Conservation (phyloP, 2,329 filamentous ascomycete genomes). For the Xylaria sp. region DNA sequence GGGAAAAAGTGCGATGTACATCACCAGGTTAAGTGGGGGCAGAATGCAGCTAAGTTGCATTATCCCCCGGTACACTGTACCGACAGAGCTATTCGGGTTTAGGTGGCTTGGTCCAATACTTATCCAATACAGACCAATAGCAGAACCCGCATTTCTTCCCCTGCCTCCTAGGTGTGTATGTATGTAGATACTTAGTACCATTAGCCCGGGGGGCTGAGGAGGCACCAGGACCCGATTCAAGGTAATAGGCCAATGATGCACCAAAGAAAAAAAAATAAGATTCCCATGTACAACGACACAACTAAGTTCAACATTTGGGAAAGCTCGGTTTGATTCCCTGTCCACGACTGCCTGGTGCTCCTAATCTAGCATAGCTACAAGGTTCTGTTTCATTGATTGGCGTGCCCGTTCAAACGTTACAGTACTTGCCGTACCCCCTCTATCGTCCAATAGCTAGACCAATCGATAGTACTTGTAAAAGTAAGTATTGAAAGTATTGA, state of each 20-base stretch:
- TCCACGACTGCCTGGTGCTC: constrained; percentile 9
- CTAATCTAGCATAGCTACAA: constrained; percentile 1
- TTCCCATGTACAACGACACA: constrained; percentile 22
- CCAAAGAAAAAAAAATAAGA: constrained; percentile 27
- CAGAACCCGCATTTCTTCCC: not conserved
- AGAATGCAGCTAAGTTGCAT: constrained; percentile 19
- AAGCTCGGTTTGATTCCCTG: constrained; percentile 40
- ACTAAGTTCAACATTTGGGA: constrained; percentile 52
- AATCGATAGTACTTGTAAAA: not conserved
- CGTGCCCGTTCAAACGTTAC: constrained; percentile 4
- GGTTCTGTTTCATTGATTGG: constrained; percentile 12
- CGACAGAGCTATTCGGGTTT: constrained; percentile 14
- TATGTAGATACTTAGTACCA: not conserved
- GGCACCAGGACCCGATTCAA: constrained; percentile 6
- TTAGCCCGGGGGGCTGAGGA: constrained; percentile 21
- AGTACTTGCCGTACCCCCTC: not conserved
- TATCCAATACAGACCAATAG: not conserved
- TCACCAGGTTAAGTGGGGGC: constrained; percentile 13
- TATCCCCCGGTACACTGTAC: constrained; percentile 12
- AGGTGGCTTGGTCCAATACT: constrained; percentile 2
- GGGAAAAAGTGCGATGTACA: constrained; percentile 25
- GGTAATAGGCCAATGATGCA: constrained; percentile 25
- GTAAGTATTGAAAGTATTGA: not conserved
- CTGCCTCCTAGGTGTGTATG: not conserved
- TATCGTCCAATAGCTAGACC: not conserved